Evolutionary conservation across 2,329 filamentous ascomycete species (phyloP).

Genomic region (Fusarium coicis): DNA sequence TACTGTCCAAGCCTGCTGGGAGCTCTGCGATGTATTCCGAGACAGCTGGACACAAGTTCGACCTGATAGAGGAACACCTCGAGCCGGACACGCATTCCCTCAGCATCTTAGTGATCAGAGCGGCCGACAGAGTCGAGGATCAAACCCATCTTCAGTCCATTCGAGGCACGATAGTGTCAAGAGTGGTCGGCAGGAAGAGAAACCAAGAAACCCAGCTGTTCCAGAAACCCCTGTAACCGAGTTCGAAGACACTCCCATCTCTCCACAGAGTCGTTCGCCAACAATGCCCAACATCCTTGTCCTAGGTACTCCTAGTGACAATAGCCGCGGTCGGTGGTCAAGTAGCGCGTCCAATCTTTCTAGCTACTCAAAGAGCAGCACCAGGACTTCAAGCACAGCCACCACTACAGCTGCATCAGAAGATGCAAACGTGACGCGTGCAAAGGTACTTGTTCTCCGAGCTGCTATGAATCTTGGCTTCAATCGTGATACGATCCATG

Average conservation of each 20-base stretch:
- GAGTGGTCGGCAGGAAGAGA: slow-evolving; percentile 58
- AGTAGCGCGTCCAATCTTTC: slow-evolving; percentile 83
- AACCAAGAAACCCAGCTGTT: slow-evolving; percentile 61
- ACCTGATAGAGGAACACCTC: slow-evolving; percentile 85
- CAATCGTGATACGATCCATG: slow-evolving; percentile 65
- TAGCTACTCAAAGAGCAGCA: slow-evolving; percentile 78
- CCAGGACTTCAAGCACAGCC: slow-evolving; percentile 75
- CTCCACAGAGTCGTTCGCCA: slow-evolving; percentile 79
- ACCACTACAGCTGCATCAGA: slow-evolving; percentile 76
- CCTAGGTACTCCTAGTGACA: slow-evolving; percentile 74
- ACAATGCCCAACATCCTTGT: slow-evolving; percentile 89
- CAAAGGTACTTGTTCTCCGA: slow-evolving; percentile 84
- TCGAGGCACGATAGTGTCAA: slow-evolving; percentile 66
- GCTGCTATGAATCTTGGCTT: slow-evolving; percentile 89
- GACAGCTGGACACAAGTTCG: slow-evolving; percentile 91
- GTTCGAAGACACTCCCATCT: slow-evolving; percentile 90
- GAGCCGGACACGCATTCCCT: slow-evolving; percentile 82
- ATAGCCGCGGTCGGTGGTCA: slow-evolving; percentile 77
- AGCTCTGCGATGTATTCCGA: slow-evolving; percentile 91
- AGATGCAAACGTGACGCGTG: slow-evolving; percentile 79
- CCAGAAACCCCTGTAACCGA: slow-evolving; percentile 96
- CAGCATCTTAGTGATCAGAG: slow-evolving; percentile 61
- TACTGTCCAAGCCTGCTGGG: slow-evolving; percentile 93
- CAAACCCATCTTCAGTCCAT: slow-evolving; percentile 61
- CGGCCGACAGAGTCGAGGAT: slow-evolving; percentile 61